phyloP scores from a whole-genome alignment of 768 basidiomycete species.

The Hygrophorus pudorinus region DNA sequence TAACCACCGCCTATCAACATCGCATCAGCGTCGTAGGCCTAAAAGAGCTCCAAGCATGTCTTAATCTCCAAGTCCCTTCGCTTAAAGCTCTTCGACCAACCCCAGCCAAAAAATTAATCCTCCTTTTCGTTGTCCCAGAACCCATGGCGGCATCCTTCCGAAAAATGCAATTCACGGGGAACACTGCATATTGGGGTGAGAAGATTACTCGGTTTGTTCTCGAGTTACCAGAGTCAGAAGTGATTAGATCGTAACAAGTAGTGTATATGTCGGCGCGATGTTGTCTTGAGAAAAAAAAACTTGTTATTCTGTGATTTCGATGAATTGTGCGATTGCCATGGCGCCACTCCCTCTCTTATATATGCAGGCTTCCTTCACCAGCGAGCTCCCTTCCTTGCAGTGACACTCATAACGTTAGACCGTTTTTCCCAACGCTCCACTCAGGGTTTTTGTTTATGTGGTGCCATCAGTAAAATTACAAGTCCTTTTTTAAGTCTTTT shows the following conservation, averaged over 20 bases:
- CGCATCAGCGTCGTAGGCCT: neutral
- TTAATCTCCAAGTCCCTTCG: neutral
- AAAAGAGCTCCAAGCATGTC: neutral
- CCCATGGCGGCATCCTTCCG: neutral
- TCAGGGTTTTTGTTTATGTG: no score
- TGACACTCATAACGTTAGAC: no score
- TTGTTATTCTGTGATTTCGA: conserved; percentile 29
- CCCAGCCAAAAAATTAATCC: neutral
- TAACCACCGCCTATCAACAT: neutral
- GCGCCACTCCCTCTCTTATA: conserved; percentile 13
- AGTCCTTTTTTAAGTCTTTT: no score
- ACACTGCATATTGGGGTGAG: neutral
- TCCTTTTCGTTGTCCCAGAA: neutral
- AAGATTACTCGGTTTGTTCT: conserved; percentile 3
- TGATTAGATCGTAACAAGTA: no score
- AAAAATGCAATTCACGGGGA: neutral
- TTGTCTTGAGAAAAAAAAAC: conserved; percentile 39
- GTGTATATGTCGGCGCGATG: no score
- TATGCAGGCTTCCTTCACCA: conserved; percentile 39
- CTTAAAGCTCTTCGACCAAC: conserved; percentile 2
- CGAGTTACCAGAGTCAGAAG: no score
- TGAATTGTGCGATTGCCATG: no score
- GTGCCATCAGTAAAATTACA: no score
- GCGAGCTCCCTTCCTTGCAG: conserved; percentile 37
- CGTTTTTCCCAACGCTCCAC: no score